Percentiles rank a stretch among this genome's conserved stretches.
phyloP scores from a whole-genome alignment of 306 rosid genomes.

The Sesbania bispinosa region DNA sequence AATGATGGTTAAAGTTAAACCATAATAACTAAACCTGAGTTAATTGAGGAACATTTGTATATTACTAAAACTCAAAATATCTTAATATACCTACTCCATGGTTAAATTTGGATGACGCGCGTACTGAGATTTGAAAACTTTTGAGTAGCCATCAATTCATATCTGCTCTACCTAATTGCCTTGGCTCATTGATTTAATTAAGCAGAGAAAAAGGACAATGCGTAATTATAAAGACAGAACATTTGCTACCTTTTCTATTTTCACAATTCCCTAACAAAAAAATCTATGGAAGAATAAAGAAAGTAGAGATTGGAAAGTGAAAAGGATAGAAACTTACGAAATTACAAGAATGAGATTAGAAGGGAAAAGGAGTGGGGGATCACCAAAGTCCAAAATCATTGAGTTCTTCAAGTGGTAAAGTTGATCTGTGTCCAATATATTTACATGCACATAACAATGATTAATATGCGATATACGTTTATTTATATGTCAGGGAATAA shows the following conservation, averaged over 20 bases:
- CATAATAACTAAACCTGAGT: neutral
- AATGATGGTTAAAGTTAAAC: neutral
- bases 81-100: slow-evolving; percentile 32
- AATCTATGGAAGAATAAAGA: neutral
- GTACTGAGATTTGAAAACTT: slow-evolving; percentile 27
- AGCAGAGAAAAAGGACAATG: slow-evolving; percentile 27
- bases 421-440: no score
- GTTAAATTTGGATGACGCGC: slow-evolving; percentile 35
- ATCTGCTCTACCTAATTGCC: slow-evolving; percentile 64
- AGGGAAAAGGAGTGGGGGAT: no score
- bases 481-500: no score
- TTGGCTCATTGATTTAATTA: slow-evolving; percentile 29
- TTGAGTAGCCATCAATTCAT: slow-evolving; percentile 58
- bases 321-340: no score
- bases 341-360: no score
- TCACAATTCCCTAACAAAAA: neutral
- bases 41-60: neutral
- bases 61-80: slow-evolving; percentile 6
- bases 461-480: no score
- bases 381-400: no score
- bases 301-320: neutral
- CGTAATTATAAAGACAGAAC: slow-evolving; percentile 9
- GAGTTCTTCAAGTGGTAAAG: no score
- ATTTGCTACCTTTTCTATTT: slow-evolving; percentile 16
- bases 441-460: no score